Evolutionary conservation across 257 asterid species (phyloP).

Genomic region (Solanum piurae): DNA sequence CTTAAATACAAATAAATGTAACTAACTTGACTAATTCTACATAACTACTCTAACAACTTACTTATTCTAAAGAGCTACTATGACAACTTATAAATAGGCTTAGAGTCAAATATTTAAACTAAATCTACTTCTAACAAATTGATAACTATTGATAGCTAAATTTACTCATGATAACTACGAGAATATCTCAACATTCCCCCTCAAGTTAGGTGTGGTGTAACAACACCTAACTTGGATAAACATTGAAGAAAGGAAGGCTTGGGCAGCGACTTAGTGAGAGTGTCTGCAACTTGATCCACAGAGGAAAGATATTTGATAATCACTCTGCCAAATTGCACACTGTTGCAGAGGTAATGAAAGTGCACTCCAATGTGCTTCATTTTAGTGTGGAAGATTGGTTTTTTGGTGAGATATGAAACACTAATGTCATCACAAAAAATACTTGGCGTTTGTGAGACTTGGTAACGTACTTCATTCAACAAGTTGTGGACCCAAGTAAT

Average conservation of each 20-base stretch:
- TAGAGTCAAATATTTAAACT: neutral
- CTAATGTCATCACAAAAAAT: too few relatives aligned
- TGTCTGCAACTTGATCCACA: neutral
- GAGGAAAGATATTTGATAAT: neutral
- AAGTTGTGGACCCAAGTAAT: neutral
- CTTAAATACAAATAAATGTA: neutral
- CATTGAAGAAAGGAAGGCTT: too few relatives aligned
- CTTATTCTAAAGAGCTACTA: neutral
- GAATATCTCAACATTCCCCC: neutral
- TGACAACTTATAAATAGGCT: neutral
- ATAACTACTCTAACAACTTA: neutral
- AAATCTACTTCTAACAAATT: neutral
- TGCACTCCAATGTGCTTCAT: neutral
- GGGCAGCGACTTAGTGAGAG: neutral
- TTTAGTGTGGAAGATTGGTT: neutral
- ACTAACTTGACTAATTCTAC: neutral
- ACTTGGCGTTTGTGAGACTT: neutral
- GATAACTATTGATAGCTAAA: neutral
- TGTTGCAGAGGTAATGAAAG: neutral
- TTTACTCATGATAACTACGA: neutral
- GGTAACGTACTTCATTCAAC: neutral
- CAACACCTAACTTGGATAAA: neutral
- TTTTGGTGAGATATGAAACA: neutral
- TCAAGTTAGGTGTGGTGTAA: too few relatives aligned
- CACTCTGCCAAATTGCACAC: neutral